phyloP scores from a whole-genome alignment of 768 basidiomycete genomes.

The Boletus bicolor region DNA sequence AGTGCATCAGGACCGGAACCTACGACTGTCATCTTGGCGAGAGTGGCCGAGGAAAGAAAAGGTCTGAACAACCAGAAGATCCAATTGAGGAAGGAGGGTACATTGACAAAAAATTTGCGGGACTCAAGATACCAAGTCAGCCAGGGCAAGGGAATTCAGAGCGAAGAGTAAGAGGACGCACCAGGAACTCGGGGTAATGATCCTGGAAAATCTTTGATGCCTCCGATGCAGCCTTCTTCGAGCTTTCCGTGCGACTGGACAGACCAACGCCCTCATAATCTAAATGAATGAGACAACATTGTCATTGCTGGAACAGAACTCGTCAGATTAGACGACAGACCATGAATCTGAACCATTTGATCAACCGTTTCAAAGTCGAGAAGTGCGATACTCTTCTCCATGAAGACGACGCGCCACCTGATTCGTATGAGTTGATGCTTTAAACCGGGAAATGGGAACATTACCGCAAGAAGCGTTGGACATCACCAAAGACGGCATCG shows the following conservation, averaged over 20 bases:
- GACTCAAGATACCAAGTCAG: constrained; percentile 38
- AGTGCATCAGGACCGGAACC: constrained; percentile 61
- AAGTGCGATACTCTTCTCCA: constrained; percentile 60
- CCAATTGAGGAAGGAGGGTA: constrained; percentile 74
- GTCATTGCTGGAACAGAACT: background rate
- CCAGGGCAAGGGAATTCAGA: constrained; percentile 12
- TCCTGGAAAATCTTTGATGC: constrained; percentile 70
- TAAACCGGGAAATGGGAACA: background rate
- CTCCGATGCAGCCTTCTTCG: constrained; percentile 74
- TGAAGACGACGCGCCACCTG: constrained; percentile 78
- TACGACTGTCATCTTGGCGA: constrained; percentile 79
- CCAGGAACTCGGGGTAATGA: constrained; percentile 80
- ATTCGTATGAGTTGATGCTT: constrained; percentile 3
- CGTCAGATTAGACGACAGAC: constrained; percentile 29
- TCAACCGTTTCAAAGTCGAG: constrained; percentile 75
- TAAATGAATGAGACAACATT: constrained; percentile 21
- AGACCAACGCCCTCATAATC: constrained; percentile 75
- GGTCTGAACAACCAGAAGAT: constrained; percentile 84
- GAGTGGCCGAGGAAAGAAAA: constrained; percentile 64
- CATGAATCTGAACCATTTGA: constrained; percentile 72
- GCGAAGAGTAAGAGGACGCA: constrained; percentile 19
- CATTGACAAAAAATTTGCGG: constrained; percentile 80
- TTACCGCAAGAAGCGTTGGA: constrained; percentile 71
- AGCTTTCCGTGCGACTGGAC: constrained; percentile 64
- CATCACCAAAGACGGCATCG: constrained; percentile 72